phyloP scores from a whole-genome alignment of 2,329 filamentous ascomycete genomes.

The Saccharata proteae region DNA sequence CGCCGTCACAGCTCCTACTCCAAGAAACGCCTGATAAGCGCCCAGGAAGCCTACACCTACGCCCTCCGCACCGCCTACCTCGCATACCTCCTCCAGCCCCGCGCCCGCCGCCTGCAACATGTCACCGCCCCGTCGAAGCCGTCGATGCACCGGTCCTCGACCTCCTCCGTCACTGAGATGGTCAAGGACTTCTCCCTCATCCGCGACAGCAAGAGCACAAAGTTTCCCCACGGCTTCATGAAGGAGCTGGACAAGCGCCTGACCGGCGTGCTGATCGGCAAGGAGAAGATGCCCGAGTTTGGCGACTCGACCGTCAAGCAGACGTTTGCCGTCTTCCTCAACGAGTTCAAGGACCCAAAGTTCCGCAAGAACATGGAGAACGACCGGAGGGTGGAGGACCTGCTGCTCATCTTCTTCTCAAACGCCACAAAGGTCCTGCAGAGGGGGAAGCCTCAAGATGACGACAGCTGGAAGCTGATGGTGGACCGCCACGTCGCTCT shows the following conservation, averaged over 20 bases:
- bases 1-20: constrained; percentile 26
- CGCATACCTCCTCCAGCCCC: constrained; percentile 83
- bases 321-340: constrained; percentile 89
- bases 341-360: constrained; percentile 75
- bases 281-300: constrained; percentile 75
- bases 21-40: constrained; percentile 26
- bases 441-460: constrained; percentile 61
- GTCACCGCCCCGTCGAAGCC: constrained; percentile 49
- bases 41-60: constrained; percentile 81
- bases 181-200: constrained; percentile 73
- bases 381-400: constrained; percentile 80
- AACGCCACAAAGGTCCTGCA: constrained; percentile 83
- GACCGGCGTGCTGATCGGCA: constrained; percentile 67
- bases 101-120: constrained; percentile 81
- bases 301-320: constrained; percentile 84
- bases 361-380: constrained; percentile 91
- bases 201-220: constrained; percentile 56
- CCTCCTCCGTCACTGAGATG: constrained; percentile 62
- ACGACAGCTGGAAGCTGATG: constrained; percentile 82
- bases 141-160: constrained; percentile 55
- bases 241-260: constrained; percentile 63
- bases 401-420: constrained; percentile 93
- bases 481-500: constrained; percentile 91
- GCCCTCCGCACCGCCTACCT: constrained; percentile 85
- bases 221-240: constrained; percentile 61